These are phyloP conservation scores for Carallia brachiata DNA, from an alignment of 345 rosid genomes.

Conservation along the genomic window DNA sequence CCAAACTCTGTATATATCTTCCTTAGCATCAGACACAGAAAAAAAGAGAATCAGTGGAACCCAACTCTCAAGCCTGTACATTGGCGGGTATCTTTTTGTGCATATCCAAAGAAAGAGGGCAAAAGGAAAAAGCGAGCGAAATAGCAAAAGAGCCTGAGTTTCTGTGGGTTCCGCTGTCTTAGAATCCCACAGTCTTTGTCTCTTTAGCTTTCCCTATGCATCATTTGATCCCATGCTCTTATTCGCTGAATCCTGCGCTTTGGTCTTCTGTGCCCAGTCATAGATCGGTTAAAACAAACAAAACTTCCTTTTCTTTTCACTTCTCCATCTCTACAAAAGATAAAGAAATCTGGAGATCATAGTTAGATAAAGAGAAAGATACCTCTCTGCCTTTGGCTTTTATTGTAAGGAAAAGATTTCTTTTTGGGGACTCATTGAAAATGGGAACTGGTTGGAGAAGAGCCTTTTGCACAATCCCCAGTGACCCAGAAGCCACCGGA, in stretches of 20 bases:
- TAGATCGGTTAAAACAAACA: conserved; percentile 31
- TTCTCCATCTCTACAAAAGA: neutral
- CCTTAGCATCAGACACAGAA: conserved; percentile 14
- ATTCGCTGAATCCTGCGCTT: conserved; percentile 30
- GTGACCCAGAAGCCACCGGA: conserved; percentile 43
- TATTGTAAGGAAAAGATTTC: neutral
- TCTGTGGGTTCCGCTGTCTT: neutral
- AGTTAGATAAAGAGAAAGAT: neutral
- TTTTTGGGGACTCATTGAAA: conserved; percentile 8
- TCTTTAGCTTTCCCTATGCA: conserved; percentile 4
- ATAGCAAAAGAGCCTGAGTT: neutral
- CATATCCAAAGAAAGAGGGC: too few relatives aligned
- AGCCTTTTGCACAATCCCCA: conserved; percentile 81
- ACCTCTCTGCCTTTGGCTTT: neutral
- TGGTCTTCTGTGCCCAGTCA: conserved; percentile 42
- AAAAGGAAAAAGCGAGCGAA: neutral
- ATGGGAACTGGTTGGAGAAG: conserved; percentile 98
- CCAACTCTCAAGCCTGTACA: conserved; percentile 32
- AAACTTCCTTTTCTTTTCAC: conserved; percentile 21
- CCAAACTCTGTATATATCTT: neutral
- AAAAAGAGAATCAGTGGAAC: conserved; percentile 28
- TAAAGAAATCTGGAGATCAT: neutral
- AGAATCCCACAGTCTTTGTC: conserved; percentile 25
- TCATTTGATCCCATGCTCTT: conserved; percentile 38
- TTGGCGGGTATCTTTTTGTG: conserved; percentile 27